Conservation (phyloP, 768 basidiomycete genomes). For the Boletus bicolor region DNA sequence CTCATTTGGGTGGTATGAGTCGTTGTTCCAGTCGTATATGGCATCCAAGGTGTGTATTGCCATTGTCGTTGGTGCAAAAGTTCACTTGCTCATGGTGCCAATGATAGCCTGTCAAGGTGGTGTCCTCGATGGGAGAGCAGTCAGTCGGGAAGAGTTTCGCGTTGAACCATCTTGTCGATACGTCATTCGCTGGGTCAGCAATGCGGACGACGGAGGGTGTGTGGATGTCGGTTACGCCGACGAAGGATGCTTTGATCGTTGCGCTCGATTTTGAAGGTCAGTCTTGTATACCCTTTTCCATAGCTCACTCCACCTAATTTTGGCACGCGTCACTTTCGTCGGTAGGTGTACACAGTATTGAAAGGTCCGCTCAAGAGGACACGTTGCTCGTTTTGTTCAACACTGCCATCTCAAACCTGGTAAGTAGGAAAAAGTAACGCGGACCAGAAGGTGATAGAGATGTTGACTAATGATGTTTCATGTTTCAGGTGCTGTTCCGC, state of each 20-base stretch:
- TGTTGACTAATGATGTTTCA: background rate
- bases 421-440: constrained; percentile 34
- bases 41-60: constrained; percentile 42
- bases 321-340: background rate
- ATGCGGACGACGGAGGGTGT: constrained; percentile 69
- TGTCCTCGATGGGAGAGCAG: constrained; percentile 69
- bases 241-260: constrained; percentile 49
- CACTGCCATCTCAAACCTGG: constrained; percentile 62
- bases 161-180: constrained; percentile 59
- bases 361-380: constrained; percentile 61
- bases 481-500: constrained; percentile 53
- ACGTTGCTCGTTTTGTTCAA: constrained; percentile 63
- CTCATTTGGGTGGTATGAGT: constrained; percentile 65
- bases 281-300: background rate
- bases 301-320: background rate
- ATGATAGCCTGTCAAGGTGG: constrained; percentile 55
- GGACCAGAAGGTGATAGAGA: too few species aligned
- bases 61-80: rapidly evolving
- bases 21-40: constrained; percentile 60
- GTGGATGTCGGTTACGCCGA: constrained; percentile 67
- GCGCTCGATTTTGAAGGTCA: constrained; percentile 64
- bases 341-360: constrained; percentile 58
- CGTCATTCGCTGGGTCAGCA: constrained; percentile 62
- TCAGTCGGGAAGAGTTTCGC: constrained; percentile 61
- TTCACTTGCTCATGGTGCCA: background rate